Evolutionary conservation across 2,329 filamentous ascomycete species (phyloP).

Genomic region (Phialemonium atrogriseum): DNA sequence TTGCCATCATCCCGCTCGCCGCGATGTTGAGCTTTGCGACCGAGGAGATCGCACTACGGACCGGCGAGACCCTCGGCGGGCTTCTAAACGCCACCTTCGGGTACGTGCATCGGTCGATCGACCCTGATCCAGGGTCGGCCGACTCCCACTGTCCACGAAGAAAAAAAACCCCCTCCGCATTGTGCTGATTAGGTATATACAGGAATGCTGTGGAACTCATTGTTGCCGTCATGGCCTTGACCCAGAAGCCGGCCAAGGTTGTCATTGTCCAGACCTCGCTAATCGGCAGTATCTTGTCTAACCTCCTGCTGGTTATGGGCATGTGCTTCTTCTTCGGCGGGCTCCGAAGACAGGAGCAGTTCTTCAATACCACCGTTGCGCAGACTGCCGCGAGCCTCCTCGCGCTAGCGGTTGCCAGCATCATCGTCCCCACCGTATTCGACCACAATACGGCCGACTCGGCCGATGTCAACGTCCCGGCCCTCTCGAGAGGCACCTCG

Average conservation of each 20-base stretch:
- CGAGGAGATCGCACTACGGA: slow-evolving; percentile 76
- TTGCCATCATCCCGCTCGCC: slow-evolving; percentile 85
- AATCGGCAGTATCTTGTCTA: slow-evolving; percentile 86
- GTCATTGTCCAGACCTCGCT: slow-evolving; percentile 88
- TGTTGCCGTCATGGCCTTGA: slow-evolving; percentile 75
- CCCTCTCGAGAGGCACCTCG: slow-evolving; percentile 63
- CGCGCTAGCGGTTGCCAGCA: slow-evolving; percentile 66
- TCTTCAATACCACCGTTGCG: slow-evolving; percentile 86
- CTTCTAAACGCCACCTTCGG: slow-evolving; percentile 88
- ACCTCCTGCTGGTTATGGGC: slow-evolving; percentile 78
- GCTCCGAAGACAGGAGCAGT: slow-evolving; percentile 69
- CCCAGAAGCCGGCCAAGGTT: slow-evolving; percentile 53
- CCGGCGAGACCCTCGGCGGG: slow-evolving; percentile 80
- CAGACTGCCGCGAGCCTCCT: slow-evolving; percentile 81
- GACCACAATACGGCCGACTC: slow-evolving; percentile 34
- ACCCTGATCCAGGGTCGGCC: background rate
- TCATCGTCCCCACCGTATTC: slow-evolving; percentile 89
- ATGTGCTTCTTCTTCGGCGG: slow-evolving; percentile 91
- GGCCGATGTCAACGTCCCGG: slow-evolving; percentile 41
- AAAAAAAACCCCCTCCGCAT: too few species aligned
- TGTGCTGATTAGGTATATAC: slow-evolving; percentile 14
- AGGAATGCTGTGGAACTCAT: slow-evolving; percentile 84
- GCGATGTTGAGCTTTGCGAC: slow-evolving; percentile 82
- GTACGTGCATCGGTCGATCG: slow-evolving; percentile 30
- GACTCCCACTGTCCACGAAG: background rate